Base-by-base conservation (phyloP, 2,329 filamentous ascomycete genomes). In the Diplodia intermedia region DNA sequence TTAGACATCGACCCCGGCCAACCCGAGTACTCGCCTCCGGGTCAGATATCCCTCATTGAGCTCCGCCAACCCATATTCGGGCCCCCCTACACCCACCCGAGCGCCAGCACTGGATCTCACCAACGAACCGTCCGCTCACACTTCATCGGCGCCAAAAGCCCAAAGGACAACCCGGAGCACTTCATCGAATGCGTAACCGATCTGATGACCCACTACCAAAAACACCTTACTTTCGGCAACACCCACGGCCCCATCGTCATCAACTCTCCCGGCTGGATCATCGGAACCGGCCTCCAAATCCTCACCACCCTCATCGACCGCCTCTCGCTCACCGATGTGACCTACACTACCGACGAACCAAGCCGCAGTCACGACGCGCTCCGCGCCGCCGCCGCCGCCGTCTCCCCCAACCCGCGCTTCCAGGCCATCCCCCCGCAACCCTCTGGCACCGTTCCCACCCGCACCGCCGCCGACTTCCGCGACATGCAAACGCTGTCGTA, bases 401-500 rank as follows among this genome's bases (percentile, higher is more conserved):
- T 26, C 18, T 23, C 63, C n/a, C 52, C 65, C 26, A 53, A 53
- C 11, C 36, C 29, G 3, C 72, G 73, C 0, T 82, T 90, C 54
- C 82, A 82, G 65, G 80, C 79, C 5, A 79, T 93, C 4, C 85
- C 89, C 5, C 89, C 90, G 1, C 86, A 89, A 23, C 70, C 63
- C 4, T 69, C 63, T 4, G 56, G 65, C 26, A 31, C 18, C 7
- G n/a, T 57, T 12, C 68, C 82, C 1, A 80, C 85, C 3, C 82
- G 89, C 47, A 91, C 89, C 11, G 85, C 90, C 0, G 84, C 86
- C 0, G 88, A 94, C 69, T 78, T 92, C 2, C 82, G 90, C 62
- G 85, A 86, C 6, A 93, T 94, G 90, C 90, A 93, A 72, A 87
- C 85, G n/a, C 89, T 93, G 84, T 89, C 91, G 0, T 94, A 94